A percentile compares a stretch with the other conserved stretches of the same genome.
Evolutionary conservation across 2,329 filamentous ascomycete genomes (phyloP).

Genomic region (Lecanicillium sp.): DNA sequence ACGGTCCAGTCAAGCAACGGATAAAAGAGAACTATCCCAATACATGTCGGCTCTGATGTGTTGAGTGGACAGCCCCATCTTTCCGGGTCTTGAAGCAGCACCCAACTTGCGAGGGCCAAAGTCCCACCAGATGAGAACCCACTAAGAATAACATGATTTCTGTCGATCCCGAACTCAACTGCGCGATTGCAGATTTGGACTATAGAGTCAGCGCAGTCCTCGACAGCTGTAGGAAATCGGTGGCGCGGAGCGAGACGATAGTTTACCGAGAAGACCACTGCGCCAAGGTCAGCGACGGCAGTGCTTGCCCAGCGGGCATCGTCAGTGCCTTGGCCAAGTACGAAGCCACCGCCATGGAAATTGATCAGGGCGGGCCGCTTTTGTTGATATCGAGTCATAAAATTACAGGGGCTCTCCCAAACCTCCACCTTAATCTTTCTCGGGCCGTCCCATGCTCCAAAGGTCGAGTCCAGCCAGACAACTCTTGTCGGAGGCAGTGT

Average conservation of each 20-base stretch:
- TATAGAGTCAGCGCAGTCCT: slow-evolving; percentile 57
- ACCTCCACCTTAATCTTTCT: slow-evolving; percentile 39
- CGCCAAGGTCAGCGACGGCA: slow-evolving; percentile 43
- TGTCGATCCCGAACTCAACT: slow-evolving; percentile 49
- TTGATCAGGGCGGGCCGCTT: slow-evolving; percentile 56
- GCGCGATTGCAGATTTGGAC: slow-evolving; percentile 52
- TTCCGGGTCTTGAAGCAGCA: slow-evolving; percentile 35
- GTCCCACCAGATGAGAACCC: slow-evolving; percentile 59
- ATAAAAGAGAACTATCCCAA: slow-evolving; percentile 53
- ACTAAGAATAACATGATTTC: slow-evolving; percentile 45
- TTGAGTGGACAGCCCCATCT: slow-evolving; percentile 28
- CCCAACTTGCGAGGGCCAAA: slow-evolving; percentile 40
- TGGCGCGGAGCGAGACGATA: slow-evolving; percentile 60
- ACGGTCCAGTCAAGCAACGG: slow-evolving; percentile 55
- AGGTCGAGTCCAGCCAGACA: slow-evolving; percentile 34
- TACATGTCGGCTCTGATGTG: slow-evolving; percentile 35
- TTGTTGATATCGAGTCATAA: too few relatives aligned
- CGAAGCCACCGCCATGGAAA: slow-evolving; percentile 62
- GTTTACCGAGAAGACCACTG: slow-evolving; percentile 55
- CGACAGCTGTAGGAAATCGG: slow-evolving; percentile 56
- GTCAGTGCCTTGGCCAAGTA: slow-evolving; percentile 53
- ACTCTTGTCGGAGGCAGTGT: slow-evolving; percentile 29
- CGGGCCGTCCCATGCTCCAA: slow-evolving; percentile 25
- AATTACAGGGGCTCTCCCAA: slow-evolving; percentile 31
- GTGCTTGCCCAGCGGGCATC: slow-evolving; percentile 53